Evolutionary conservation across 2,329 filamentous ascomycete genomes (phyloP).

Genomic region (Triangularia setosa): DNA sequence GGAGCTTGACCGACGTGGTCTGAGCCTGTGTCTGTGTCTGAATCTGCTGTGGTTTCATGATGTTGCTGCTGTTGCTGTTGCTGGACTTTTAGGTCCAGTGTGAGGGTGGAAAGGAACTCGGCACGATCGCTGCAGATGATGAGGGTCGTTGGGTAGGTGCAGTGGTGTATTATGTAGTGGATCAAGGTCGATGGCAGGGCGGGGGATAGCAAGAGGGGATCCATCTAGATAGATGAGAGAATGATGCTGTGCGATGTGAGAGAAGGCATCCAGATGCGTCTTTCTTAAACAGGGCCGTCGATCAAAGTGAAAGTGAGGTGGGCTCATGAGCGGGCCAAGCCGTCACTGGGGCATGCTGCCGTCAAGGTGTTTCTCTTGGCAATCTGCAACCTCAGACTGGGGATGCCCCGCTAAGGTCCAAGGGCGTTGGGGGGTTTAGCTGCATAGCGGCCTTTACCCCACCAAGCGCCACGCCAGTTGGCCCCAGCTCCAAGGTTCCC

Average conservation of each 20-base stretch:
- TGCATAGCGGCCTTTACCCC: constrained; percentile 19
- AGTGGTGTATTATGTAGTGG: constrained; percentile 55
- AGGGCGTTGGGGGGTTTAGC: constrained; percentile 18
- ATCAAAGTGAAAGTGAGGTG: background rate
- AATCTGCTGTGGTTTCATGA: background rate
- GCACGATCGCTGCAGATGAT: constrained; percentile 65
- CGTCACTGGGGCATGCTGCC: background rate
- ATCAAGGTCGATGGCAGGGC: constrained; percentile 60
- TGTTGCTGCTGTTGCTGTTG: constrained; percentile 5
- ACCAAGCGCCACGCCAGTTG: constrained; percentile 6
- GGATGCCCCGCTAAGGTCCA: constrained; percentile 15
- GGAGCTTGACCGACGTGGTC: constrained; percentile 7
- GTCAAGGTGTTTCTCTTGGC: background rate
- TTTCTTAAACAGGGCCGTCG: background rate
- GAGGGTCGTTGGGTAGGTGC: constrained; percentile 58
- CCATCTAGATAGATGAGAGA: constrained; percentile 1
- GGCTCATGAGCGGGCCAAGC: constrained; percentile 10
- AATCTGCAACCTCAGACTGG: background rate
- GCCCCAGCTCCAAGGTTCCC: background rate
- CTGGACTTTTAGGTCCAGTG: constrained; percentile 40
- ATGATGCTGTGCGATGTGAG: background rate
- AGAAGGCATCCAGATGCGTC: background rate
- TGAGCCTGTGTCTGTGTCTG: background rate
- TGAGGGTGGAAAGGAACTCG: constrained; percentile 60
- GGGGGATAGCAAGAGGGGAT: constrained; percentile 47